Conservation (phyloP, 495 filamentous ascomycete genomes). For the Terfezia boudieri region DNA sequence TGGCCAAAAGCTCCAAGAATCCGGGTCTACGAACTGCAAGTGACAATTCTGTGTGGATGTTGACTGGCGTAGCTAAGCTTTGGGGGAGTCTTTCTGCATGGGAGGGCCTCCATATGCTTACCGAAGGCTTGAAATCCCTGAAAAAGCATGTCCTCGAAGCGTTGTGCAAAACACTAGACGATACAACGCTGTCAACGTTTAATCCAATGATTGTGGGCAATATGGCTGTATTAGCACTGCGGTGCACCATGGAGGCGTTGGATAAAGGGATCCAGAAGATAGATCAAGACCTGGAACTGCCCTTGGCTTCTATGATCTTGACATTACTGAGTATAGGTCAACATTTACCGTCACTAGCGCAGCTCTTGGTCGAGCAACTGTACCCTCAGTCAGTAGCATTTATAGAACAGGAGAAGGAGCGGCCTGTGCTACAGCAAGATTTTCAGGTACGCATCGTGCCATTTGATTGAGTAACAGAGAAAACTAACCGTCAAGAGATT, state of each 20-base stretch:
- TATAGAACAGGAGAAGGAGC: constrained; percentile 7
- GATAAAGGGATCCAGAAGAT: constrained; percentile 2
- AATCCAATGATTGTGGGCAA: constrained; percentile 6
- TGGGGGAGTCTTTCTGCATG: constrained; percentile 11
- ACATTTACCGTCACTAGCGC: constrained; percentile 1
- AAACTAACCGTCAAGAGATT: constrained; percentile 3
- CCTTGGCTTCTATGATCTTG: constrained; percentile 10
- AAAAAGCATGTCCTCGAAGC: constrained; percentile 9
- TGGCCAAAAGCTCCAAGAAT: constrained; percentile 2
- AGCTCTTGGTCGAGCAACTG: constrained; percentile 8
- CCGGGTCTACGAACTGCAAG: constrained; percentile 6
- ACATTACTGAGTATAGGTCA: constrained; percentile 6
- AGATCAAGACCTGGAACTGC: constrained; percentile 2
- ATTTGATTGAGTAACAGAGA: not conserved
- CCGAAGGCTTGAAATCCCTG: constrained; percentile 5
- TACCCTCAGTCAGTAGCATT: constrained; percentile 6
- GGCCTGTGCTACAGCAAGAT: constrained; percentile 6
- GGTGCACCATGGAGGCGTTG: constrained; percentile 9
- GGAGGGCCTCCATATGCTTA: constrained; percentile 13
- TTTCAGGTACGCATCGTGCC: constrained; percentile 5
- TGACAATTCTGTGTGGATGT: constrained; percentile 9
- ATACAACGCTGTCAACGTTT: constrained; percentile 4
- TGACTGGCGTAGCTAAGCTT: constrained; percentile 11
- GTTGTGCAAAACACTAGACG: constrained; percentile 5
- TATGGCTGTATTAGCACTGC: constrained; percentile 11